Percentiles rank a stretch among this genome's conserved stretches.
These are phyloP conservation scores for Salinomyces thailandicus DNA, from an alignment of 2,329 filamentous ascomycete genomes.

Conservation along the genomic window DNA sequence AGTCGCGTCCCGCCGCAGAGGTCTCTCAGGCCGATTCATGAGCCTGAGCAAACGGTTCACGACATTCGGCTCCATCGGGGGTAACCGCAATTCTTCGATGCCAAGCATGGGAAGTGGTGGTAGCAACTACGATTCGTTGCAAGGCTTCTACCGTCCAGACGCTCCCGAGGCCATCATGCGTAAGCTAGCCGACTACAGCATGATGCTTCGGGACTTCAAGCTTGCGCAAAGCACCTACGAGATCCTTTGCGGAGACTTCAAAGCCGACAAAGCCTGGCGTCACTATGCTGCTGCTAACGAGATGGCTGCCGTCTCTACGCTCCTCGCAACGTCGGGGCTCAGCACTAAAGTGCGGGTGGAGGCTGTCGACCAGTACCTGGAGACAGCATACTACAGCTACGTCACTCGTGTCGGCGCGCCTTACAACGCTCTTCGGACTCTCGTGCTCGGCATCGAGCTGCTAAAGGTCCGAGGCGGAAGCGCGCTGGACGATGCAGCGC, in stretches of 20 bases:
- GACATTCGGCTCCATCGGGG: slow-evolving; percentile 51
- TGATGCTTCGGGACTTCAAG: slow-evolving; percentile 96
- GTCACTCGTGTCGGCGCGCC: slow-evolving; percentile 70
- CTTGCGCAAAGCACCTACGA: slow-evolving; percentile 87
- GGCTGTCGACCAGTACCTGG: slow-evolving; percentile 74
- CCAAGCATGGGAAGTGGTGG: slow-evolving; percentile 37
- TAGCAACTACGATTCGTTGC: slow-evolving; percentile 66
- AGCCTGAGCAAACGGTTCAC: slow-evolving; percentile 85
- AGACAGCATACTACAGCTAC: slow-evolving; percentile 87
- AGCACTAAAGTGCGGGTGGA: slow-evolving; percentile 65
- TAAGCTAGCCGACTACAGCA: slow-evolving; percentile 86
- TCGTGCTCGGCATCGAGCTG: slow-evolving; percentile 69
- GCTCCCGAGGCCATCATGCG: slow-evolving; percentile 83
- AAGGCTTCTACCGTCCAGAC: slow-evolving; percentile 76
- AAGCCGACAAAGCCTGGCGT: slow-evolving; percentile 92
- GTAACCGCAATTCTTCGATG: slow-evolving; percentile 45
- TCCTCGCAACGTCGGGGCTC: slow-evolving; percentile 63
- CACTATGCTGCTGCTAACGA: slow-evolving; percentile 90
- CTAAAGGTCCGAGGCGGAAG: slow-evolving; percentile 69
- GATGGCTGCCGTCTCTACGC: slow-evolving; percentile 78
- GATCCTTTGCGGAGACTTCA: slow-evolving; percentile 75
- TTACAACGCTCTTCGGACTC: slow-evolving; percentile 68
- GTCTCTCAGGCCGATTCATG: slow-evolving; percentile 86
- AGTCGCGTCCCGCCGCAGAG: slow-evolving; percentile 78
- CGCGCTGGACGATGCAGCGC: slow-evolving; percentile 74